phyloP scores from a whole-genome alignment of 2,329 filamentous ascomycete species.

The Tolypocladium capitatum region DNA sequence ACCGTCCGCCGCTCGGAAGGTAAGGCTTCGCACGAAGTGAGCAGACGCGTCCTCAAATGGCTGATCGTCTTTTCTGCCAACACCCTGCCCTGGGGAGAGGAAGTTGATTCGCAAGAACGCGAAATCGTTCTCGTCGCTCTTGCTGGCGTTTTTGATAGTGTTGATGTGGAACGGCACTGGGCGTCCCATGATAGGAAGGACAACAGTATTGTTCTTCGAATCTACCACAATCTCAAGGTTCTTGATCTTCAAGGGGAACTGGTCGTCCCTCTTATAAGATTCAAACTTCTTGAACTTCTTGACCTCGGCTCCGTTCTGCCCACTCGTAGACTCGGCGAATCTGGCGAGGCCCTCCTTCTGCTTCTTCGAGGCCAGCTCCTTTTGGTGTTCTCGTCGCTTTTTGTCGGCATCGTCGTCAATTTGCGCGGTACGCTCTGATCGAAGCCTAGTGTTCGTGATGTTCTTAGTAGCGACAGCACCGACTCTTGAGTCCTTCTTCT shows the following conservation, averaged over 20 bases:
- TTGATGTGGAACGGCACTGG: slow-evolving; percentile 95
- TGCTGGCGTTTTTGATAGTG: slow-evolving; percentile 98
- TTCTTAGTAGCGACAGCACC: slow-evolving; percentile 88
- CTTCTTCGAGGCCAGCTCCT: slow-evolving; percentile 74
- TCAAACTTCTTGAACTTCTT: slow-evolving; percentile 99
- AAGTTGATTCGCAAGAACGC: slow-evolving; percentile 95
- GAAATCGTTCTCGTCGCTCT: slow-evolving; percentile 90
- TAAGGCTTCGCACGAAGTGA: slow-evolving; percentile 91
- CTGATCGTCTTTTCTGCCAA: slow-evolving; percentile 92
- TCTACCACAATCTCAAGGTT: slow-evolving; percentile 87
- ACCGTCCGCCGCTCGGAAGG: slow-evolving; percentile 82
- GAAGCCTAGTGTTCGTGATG: slow-evolving; percentile 84
- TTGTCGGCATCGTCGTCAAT: slow-evolving; percentile 83
- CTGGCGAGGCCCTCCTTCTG: slow-evolving; percentile 75
- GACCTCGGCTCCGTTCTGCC: slow-evolving; percentile 77
- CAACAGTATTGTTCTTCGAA: slow-evolving; percentile 75
- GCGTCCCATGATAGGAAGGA: slow-evolving; percentile 92
- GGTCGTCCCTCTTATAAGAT: slow-evolving; percentile 96
- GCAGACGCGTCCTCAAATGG: slow-evolving; percentile 93
- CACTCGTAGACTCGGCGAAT: slow-evolving; percentile 74
- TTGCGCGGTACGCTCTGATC: slow-evolving; percentile 79
- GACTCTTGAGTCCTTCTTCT: slow-evolving; percentile 71
- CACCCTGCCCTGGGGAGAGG: slow-evolving; percentile 89
- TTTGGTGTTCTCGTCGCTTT: slow-evolving; percentile 80
- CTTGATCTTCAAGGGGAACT: slow-evolving; percentile 69